phyloP scores from a whole-genome alignment of 2,329 filamentous ascomycete species.

The Penicillium sp. region DNA sequence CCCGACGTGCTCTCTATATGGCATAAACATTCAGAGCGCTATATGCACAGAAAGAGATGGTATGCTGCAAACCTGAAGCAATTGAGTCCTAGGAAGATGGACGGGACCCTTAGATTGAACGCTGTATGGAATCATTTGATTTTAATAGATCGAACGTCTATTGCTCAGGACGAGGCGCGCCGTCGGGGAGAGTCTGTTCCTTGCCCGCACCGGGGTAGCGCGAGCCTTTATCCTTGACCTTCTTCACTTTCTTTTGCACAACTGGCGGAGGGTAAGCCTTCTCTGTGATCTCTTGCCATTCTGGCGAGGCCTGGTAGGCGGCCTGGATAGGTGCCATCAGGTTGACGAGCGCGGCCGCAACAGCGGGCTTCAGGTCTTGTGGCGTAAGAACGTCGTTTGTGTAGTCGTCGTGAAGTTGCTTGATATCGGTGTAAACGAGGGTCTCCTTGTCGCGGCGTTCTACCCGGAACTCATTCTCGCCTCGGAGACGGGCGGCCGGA shows the following conservation, averaged over 20 bases:
- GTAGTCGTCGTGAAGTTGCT: slow-evolving; percentile 80
- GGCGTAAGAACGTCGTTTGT: slow-evolving; percentile 78
- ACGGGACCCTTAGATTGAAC: not conserved
- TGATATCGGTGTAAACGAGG: slow-evolving; percentile 77
- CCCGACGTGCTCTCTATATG: not conserved
- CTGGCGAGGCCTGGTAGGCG: slow-evolving; percentile 70
- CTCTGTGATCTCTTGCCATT: slow-evolving; percentile 78
- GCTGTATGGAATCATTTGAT: not conserved
- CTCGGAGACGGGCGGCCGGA: slow-evolving; percentile 58
- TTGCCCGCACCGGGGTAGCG: slow-evolving; percentile 52
- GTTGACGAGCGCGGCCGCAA: slow-evolving; percentile 72
- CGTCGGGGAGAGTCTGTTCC: slow-evolving; percentile 1
- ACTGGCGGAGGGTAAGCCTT: slow-evolving; percentile 80
- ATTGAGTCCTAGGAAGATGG: not conserved
- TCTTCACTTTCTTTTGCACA: slow-evolving; percentile 73
- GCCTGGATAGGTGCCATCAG: slow-evolving; percentile 79
- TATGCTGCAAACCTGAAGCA: not conserved
- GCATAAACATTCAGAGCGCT: not conserved
- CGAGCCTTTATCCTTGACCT: slow-evolving; percentile 76
- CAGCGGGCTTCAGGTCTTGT: slow-evolving; percentile 84
- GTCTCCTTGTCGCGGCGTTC: slow-evolving; percentile 68
- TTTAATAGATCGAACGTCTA: not conserved
- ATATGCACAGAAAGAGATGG: not conserved
- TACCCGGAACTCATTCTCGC: slow-evolving; percentile 69
- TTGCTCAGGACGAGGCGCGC: not conserved